Conservation (phyloP, 169 alveolate species). For the Eimeria tenella region DNA sequence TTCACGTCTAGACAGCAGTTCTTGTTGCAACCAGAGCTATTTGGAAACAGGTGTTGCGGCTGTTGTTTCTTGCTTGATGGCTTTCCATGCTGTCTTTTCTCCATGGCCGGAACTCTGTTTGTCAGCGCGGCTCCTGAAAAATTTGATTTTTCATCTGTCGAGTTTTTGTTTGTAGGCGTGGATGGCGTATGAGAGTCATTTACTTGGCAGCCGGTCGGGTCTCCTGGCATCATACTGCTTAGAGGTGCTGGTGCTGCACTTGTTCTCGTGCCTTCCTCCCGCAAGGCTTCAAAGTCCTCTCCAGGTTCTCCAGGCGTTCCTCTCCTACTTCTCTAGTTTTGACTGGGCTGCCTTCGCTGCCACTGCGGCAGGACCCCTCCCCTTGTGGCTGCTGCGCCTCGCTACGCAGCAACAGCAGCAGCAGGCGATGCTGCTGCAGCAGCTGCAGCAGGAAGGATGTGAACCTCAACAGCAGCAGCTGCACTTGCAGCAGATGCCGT, state of each 20-base stretch:
- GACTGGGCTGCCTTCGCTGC: conserved; percentile 80
- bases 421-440: conserved; percentile 21
- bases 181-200: conserved; percentile 82
- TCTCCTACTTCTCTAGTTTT: conserved; percentile 75
- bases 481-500: conserved; percentile 26
- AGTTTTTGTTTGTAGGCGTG: conserved; percentile 65
- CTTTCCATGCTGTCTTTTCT: too few relatives aligned
- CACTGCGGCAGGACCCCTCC: conserved; percentile 81
- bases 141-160: not conserved
- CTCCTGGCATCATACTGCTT: conserved; percentile 80
- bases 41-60: too few relatives aligned
- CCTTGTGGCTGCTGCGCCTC: conserved; percentile 66
- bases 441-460: conserved; percentile 51
- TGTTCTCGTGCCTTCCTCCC: conserved; percentile 75
- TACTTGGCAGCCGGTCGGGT: conserved; percentile 81
- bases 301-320: conserved; percentile 76
- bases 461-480: conserved; percentile 48
- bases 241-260: conserved; percentile 78
- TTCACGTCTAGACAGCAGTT: too few relatives aligned
- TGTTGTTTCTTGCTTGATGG: too few relatives aligned
- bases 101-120: too few relatives aligned
- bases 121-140: not conserved
- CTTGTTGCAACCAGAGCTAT: too few relatives aligned
- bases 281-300: conserved; percentile 72
- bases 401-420: conserved; percentile 65